A percentile compares a stretch with the other conserved stretches of the same genome.
phyloP scores from a whole-genome alignment of 2,329 filamentous ascomycete genomes.

The Venturia carpophila region DNA sequence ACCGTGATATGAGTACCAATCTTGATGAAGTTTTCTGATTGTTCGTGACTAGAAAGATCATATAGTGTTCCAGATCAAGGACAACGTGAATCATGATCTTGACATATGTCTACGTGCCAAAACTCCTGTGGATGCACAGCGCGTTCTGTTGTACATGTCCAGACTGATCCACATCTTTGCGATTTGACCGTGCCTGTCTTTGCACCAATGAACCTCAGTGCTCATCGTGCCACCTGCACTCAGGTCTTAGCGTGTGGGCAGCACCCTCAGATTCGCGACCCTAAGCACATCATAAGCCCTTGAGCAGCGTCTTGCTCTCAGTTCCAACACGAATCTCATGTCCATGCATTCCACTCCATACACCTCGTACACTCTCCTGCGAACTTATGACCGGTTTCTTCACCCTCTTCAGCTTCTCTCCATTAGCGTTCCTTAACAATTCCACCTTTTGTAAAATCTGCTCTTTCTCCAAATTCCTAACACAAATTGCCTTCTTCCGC shows the following conservation, averaged over 20 bases:
- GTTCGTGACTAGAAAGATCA: background rate
- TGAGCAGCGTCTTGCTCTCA: background rate
- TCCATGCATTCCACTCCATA: conserved; percentile 58
- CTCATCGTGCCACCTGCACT: background rate
- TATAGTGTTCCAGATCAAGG: background rate
- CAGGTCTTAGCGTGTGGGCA: background rate
- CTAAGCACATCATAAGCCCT: background rate
- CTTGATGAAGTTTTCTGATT: background rate
- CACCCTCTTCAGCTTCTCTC: conserved; percentile 59
- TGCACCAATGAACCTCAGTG: background rate
- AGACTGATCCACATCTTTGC: background rate
- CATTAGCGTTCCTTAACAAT: conserved; percentile 63
- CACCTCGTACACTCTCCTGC: conserved; percentile 57
- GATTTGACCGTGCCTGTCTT: background rate
- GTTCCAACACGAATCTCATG: conserved; percentile 39
- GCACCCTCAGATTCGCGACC: background rate
- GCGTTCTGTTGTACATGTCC: background rate
- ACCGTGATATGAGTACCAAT: too few relatives aligned
- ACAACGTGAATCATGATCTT: background rate
- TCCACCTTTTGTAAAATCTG: conserved; percentile 76
- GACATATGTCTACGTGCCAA: background rate
- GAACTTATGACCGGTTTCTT: conserved; percentile 51
- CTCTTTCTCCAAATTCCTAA: conserved; percentile 72
- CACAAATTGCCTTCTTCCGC: conserved; percentile 74
- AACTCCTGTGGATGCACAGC: background rate